A percentile compares a stretch with the other conserved stretches of the same genome.
Conservation (phyloP, 1,284 basidiomycete genomes). For the Coniophora puteana region DNA sequence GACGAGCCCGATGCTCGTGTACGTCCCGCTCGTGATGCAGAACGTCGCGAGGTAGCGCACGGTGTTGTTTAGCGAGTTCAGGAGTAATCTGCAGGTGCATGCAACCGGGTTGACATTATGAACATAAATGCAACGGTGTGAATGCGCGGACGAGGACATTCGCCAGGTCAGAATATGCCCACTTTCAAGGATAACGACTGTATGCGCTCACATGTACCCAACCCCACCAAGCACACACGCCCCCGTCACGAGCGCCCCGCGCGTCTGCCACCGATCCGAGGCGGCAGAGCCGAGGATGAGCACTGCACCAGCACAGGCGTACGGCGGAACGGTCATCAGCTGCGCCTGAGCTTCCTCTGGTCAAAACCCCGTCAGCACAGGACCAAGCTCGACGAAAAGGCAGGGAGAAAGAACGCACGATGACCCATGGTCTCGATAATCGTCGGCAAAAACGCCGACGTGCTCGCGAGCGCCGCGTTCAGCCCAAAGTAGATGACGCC, state of each 20-base stretch:
- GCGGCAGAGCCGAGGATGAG: slow-evolving; percentile 60
- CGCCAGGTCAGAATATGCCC: too few relatives aligned
- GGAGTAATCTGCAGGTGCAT: slow-evolving; percentile 52
- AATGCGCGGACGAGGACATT: too few relatives aligned
- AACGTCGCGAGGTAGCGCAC: slow-evolving; percentile 68
- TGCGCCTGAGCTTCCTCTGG: slow-evolving; percentile 55
- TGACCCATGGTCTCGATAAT: slow-evolving; percentile 73
- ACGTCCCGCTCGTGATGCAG: slow-evolving; percentile 66
- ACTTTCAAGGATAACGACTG: too few relatives aligned
- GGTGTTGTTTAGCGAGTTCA: too few relatives aligned
- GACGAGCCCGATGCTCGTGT: slow-evolving; percentile 61
- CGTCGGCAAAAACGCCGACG: slow-evolving; percentile 83
- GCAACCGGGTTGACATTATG: too few relatives aligned
- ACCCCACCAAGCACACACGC: slow-evolving; percentile 51
- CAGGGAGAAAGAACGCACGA: slow-evolving; percentile 29
- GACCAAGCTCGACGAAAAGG: background rate
- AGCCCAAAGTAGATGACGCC: slow-evolving; percentile 76
- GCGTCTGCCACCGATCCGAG: slow-evolving; percentile 71
- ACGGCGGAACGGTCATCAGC: slow-evolving; percentile 78
- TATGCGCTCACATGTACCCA: slow-evolving; percentile 62
- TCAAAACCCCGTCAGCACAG: slow-evolving; percentile 3
- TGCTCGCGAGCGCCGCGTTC: slow-evolving; percentile 76
- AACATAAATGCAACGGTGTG: too few relatives aligned
- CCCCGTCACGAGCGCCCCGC: slow-evolving; percentile 57
- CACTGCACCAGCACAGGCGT: slow-evolving; percentile 67